phyloP scores from a whole-genome alignment of 805 yeast species.

The Wickerhamomyces hampshirensis region DNA sequence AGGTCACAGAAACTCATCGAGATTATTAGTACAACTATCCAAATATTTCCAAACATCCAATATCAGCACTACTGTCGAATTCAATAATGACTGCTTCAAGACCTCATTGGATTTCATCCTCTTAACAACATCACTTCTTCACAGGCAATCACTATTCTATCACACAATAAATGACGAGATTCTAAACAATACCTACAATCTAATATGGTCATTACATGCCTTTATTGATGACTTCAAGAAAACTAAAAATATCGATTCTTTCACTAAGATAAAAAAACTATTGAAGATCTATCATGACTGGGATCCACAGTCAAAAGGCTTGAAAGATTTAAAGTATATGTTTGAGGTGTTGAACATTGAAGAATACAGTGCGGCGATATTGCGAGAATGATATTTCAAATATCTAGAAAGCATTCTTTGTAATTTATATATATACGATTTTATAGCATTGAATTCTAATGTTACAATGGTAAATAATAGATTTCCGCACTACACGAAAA shows the following conservation, averaged over 20 bases:
- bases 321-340: constrained; percentile 21
- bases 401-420: too few relatives aligned
- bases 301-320: constrained; percentile 14
- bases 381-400: too few relatives aligned
- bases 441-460: too few relatives aligned
- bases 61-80: constrained; percentile 20
- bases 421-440: too few relatives aligned
- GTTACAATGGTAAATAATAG: not conserved
- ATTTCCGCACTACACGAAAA: not conserved
- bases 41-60: constrained; percentile 32
- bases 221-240: constrained; percentile 30
- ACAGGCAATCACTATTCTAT: not conserved
- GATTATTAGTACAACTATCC: constrained; percentile 41
- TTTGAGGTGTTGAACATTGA: constrained; percentile 23
- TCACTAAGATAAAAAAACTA: constrained; percentile 7
- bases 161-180: constrained; percentile 11
- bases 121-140: constrained; percentile 10
- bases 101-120: constrained; percentile 27
- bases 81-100: constrained; percentile 20
- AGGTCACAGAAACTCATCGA: constrained; percentile 38
- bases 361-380: constrained; percentile 21
- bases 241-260: constrained; percentile 28
- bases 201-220: constrained; percentile 40
- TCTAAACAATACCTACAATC: constrained; percentile 31
- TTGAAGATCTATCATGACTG: constrained; percentile 11